phyloP scores from a whole-genome alignment of 2,329 filamentous ascomycete species.

The Talaromyces funiculosus region DNA sequence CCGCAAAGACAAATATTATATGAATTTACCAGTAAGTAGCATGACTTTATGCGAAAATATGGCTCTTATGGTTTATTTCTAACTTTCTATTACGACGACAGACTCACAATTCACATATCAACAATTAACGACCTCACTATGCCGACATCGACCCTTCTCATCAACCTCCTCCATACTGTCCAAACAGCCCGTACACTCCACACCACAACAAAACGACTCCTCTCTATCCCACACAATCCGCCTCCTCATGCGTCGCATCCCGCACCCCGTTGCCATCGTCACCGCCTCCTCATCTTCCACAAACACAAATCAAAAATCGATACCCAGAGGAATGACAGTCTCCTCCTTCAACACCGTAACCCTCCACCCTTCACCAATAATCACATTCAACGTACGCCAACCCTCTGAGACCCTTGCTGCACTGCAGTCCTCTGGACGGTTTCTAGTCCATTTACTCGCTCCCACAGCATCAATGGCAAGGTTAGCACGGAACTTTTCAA shows the following conservation, averaged over 20 bases:
- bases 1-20: slow-evolving; percentile 13
- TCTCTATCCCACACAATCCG: slow-evolving; percentile 29
- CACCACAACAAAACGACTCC: neutral
- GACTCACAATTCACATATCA: neutral
- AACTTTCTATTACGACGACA: neutral
- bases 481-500: slow-evolving; percentile 37
- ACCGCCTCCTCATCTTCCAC: slow-evolving; percentile 34
- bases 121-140: neutral
- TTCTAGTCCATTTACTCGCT: slow-evolving; percentile 50
- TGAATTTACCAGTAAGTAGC: slow-evolving; percentile 1
- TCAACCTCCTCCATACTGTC: neutral
- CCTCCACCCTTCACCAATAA: slow-evolving; percentile 49
- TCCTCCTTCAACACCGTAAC: slow-evolving; percentile 59
- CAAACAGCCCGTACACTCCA: neutral
- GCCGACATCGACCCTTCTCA: neutral
- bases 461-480: slow-evolving; percentile 27
- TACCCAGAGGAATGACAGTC: slow-evolving; percentile 51
- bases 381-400: slow-evolving; percentile 57
- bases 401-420: slow-evolving; percentile 54
- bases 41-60: neutral
- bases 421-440: slow-evolving; percentile 40
- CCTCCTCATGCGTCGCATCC: slow-evolving; percentile 49
- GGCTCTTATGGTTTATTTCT: too few species aligned
- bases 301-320: slow-evolving; percentile 9
- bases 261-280: slow-evolving; percentile 54